These are phyloP conservation scores for Dissophora globulifera DNA, from an alignment of 192 early-diverging fungal genomes.

Conservation along the genomic window DNA sequence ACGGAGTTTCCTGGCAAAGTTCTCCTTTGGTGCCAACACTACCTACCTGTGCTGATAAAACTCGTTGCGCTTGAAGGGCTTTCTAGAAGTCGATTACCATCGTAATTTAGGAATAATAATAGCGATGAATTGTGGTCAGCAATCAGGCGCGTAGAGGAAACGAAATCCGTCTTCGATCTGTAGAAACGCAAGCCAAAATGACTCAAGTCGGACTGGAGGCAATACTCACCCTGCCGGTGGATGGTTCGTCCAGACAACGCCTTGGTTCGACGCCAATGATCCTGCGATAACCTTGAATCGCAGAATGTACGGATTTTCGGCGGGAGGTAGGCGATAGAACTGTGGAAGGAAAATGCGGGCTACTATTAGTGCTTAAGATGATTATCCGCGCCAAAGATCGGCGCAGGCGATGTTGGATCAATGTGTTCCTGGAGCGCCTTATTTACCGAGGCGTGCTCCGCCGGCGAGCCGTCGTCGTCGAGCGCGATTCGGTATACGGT, in stretches of 20 bases:
- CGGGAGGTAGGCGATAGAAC: constrained; percentile 83
- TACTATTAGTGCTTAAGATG: not conserved
- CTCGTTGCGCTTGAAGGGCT: constrained; percentile 34
- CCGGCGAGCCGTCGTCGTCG: constrained; percentile 55
- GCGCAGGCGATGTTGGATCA: no score
- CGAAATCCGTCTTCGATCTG: no score
- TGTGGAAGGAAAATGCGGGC: constrained; percentile 24
- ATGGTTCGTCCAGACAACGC: constrained; percentile 90
- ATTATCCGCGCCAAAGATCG: no score
- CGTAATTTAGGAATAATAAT: not conserved
- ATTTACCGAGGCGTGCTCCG: constrained; percentile 37
- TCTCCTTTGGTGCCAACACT: no score
- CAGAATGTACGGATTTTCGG: constrained; percentile 71
- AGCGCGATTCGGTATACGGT: constrained; percentile 47
- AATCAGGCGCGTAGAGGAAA: constrained; percentile 42
- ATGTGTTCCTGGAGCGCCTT: no score
- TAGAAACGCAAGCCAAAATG: no score
- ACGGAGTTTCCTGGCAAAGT: no score
- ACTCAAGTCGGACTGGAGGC: no score
- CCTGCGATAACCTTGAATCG: constrained; percentile 87
- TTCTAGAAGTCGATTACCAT: constrained; percentile 37
- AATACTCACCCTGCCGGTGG: constrained; percentile 73
- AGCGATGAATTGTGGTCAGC: no score
- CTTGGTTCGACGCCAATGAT: constrained; percentile 73
- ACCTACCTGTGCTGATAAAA: constrained; percentile 46